A percentile compares a stretch with the other conserved stretches of the same genome.
Evolutionary conservation across 176 grass and related monocot species (phyloP).

Genomic region (Rhynchospora pubera): DNA sequence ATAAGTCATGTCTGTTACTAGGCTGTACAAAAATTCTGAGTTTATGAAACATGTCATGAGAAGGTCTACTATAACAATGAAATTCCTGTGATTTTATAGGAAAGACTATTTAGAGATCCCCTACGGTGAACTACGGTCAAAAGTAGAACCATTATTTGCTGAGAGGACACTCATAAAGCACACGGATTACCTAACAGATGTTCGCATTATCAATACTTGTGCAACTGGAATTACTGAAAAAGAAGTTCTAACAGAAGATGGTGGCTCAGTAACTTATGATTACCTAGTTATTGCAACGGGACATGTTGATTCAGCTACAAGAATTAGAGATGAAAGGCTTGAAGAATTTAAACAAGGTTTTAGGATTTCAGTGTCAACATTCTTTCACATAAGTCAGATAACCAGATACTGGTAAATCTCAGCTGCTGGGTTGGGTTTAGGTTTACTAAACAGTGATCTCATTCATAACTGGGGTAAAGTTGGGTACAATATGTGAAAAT

Average conservation of each 20-base stretch:
- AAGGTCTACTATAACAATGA: not conserved
- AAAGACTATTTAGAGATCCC: conserved; percentile 51
- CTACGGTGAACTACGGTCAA: conserved; percentile 34
- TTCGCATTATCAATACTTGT: conserved; percentile 23
- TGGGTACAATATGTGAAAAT: not conserved
- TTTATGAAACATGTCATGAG: not conserved
- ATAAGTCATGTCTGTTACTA: not conserved
- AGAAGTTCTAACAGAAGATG: conserved; percentile 35
- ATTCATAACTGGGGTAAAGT: not conserved
- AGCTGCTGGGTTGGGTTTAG: not conserved
- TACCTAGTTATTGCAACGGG: conserved; percentile 45
- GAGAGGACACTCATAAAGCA: conserved; percentile 40
- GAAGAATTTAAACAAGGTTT: conserved; percentile 43
- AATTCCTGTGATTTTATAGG: not conserved
- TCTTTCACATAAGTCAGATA: not conserved
- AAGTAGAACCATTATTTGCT: conserved; percentile 39
- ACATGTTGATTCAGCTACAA: conserved; percentile 17
- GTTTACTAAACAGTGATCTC: not conserved
- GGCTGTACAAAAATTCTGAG: not conserved
- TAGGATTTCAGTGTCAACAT: not conserved
- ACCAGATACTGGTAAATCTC: not conserved
- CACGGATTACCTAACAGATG: conserved; percentile 30
- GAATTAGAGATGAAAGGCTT: conserved; percentile 23
- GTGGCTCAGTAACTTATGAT: conserved; percentile 29
- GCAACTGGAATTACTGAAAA: conserved; percentile 29